Conservation (phyloP, 2,329 filamentous ascomycete genomes). For the Trichoderma asperellum region DNA sequence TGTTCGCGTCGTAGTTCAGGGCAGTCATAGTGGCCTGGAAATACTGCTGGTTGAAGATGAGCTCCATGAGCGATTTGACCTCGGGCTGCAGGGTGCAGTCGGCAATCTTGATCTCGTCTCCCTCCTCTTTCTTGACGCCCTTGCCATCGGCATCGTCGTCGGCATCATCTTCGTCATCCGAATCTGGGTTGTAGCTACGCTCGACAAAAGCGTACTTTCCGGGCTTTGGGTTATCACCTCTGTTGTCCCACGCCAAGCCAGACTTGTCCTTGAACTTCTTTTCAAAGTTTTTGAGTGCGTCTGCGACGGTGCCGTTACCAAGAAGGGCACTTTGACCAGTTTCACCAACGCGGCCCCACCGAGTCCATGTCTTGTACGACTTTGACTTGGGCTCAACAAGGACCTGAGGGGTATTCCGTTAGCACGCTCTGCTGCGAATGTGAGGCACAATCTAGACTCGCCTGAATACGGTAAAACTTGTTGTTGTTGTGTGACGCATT, state of each 20-base stretch:
- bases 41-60: constrained; percentile 81
- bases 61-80: constrained; percentile 70
- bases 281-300: constrained; percentile 57
- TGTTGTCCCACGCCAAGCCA: constrained; percentile 59
- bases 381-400: constrained; percentile 44
- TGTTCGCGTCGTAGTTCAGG: constrained; percentile 73
- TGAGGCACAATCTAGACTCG: constrained; percentile 39
- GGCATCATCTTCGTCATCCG: constrained; percentile 49
- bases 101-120: constrained; percentile 42
- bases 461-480: constrained; percentile 79
- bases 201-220: constrained; percentile 83
- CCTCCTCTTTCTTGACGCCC: constrained; percentile 46
- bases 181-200: constrained; percentile 72
- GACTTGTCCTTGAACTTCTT: constrained; percentile 67
- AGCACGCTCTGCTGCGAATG: background rate
- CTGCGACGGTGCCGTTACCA: constrained; percentile 46
- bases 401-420: background rate
- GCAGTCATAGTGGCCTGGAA: constrained; percentile 69
- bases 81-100: constrained; percentile 62
- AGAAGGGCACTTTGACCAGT: constrained; percentile 53
- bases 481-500: constrained; percentile 75
- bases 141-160: constrained; percentile 33
- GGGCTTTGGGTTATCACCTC: constrained; percentile 59
- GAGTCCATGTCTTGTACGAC: constrained; percentile 67
- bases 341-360: constrained; percentile 79